Evolutionary conservation across 352 stramenopile genomes (phyloP), one percentile per base, ranked within the genome.

Genomic region (Aphanomyces astaci): DNA sequence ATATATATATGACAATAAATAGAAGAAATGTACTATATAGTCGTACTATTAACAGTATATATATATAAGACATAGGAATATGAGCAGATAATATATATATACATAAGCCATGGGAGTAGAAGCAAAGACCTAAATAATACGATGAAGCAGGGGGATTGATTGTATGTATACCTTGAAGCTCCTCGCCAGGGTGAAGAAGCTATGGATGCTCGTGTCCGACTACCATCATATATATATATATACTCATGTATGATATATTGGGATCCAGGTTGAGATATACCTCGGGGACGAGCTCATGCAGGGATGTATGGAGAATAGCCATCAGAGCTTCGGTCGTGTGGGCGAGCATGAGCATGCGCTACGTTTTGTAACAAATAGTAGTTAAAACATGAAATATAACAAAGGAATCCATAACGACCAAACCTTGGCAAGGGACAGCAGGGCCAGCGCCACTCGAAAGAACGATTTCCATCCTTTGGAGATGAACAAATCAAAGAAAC

Each of bases 401-500:
- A n/a, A n/a, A n/a, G n/a, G n/a, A n/a, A n/a, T n/a, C n/a, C n/a
- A n/a, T n/a, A n/a, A n/a, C n/a, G 55, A 17, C 13, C 32, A 27
- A 43, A 52, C 62, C 22, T 51, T 68, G 11, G 62, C 39, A 15
- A 68, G 22, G 11, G 51, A 30, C 51, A 59, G 30, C 19, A 68
- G 31, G 13, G 62, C 62, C 2, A 68, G 62, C 9, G 43, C 43
- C 11, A 68, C 62, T 10, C 62, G 62, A 22, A 60, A 68, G 25
- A 51, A 68, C 24, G 39, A 33, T 59, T 68, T 68, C 62, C 62
- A 68, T 0, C 62, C 62, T 28, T 57, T 68, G 43, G 33, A 24
- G 24, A 68, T 60, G 43, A 68, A 68, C 3, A 51, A 51, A 28
- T 68, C 62, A 45, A 68, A 68, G 43, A 68, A 68, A 17, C 39